These are phyloP conservation scores for Coniochaeta pulveracea DNA, from an alignment of 2,329 filamentous ascomycete genomes.

Conservation along the genomic window DNA sequence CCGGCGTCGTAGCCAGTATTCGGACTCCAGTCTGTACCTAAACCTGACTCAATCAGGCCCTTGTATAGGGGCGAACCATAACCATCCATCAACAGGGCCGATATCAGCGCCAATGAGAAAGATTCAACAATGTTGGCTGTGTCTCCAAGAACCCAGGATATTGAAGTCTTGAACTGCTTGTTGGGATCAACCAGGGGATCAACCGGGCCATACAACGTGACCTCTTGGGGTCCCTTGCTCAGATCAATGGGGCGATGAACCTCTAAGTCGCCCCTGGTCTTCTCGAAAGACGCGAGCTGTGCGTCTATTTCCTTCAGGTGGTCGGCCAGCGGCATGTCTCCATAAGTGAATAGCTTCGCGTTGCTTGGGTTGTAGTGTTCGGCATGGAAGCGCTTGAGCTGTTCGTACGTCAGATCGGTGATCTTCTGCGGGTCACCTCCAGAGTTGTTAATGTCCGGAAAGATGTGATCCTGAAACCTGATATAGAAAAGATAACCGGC, in stretches of 20 bases:
- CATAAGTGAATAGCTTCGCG: constrained; percentile 90
- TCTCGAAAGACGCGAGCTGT: constrained; percentile 63
- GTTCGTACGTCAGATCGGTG: constrained; percentile 85
- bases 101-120: constrained; percentile 74
- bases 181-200: constrained; percentile 79
- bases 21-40: constrained; percentile 88
- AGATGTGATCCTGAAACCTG: constrained; percentile 86
- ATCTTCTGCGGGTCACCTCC: constrained; percentile 95
- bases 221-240: constrained; percentile 49
- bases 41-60: constrained; percentile 75
- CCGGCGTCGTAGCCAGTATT: constrained; percentile 87
- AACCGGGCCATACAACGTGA: constrained; percentile 68
- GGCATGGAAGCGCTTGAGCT: constrained; percentile 78
- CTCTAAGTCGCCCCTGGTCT: constrained; percentile 56
- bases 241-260: constrained; percentile 70
- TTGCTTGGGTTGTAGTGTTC: constrained; percentile 97
- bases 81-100: constrained; percentile 78
- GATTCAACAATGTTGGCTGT: constrained; percentile 75
- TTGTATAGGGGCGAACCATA: constrained; percentile 92
- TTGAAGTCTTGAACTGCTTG: constrained; percentile 86
- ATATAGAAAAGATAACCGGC: constrained; percentile 95
- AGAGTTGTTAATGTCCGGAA: constrained; percentile 90
- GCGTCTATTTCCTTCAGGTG: constrained; percentile 72
- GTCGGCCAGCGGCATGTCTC: constrained; percentile 74
- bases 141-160: constrained; percentile 85